Base-by-base conservation (phyloP, 148 eudicot genomes). In the Agrostemma githago region DNA sequence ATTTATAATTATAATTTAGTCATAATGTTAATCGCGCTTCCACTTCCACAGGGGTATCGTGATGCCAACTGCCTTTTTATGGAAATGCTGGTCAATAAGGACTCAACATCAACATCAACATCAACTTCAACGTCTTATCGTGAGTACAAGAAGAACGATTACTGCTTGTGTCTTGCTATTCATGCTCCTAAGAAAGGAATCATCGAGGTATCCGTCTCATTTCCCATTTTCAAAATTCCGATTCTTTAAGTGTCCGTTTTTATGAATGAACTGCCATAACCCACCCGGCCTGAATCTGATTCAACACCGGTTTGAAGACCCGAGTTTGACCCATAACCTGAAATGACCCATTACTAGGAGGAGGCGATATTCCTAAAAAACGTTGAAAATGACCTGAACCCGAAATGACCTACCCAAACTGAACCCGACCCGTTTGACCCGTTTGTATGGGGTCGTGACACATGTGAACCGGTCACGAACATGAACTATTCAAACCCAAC, bases 171-270 rank as follows among this genome's bases (percentile, higher is more conserved):
- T 71, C 84, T 95, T 62, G 97, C 93, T 54, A 90, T 95, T 74
- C 97, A 95, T 75, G 98, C 98, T 44, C 98, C 98, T 69, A 82
- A 89, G 44, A 95, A 95, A 85, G 98, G 93, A 74, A 92, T 95
- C 62, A 82, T 95, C 57, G 98, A 95, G 98, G 98, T 94, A 88
- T 54, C 16, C 11, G 8, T 74, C 77, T 5, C 66, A 44, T 61
- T 63, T 38, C 56, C 3, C 59, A 42, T 17, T 42, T 3, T 19
- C n/a, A n/a, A 5, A 19, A 34, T 43, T 6, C 0, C 26, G 59
- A 16, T 19, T 40, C 44, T 17, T 34, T 40, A 3, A 59, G 11
- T n/a, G 34, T 7, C 9, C 8, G 20, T 2, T 59, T 59, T 19
- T 19, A 8, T 59, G 62, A 5, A 26, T 26, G 34, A 1, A 1